Evolutionary conservation across 1,139 yeast genomes (phyloP).

Genomic region (Nakaseomyces kungkrabaensis): DNA sequence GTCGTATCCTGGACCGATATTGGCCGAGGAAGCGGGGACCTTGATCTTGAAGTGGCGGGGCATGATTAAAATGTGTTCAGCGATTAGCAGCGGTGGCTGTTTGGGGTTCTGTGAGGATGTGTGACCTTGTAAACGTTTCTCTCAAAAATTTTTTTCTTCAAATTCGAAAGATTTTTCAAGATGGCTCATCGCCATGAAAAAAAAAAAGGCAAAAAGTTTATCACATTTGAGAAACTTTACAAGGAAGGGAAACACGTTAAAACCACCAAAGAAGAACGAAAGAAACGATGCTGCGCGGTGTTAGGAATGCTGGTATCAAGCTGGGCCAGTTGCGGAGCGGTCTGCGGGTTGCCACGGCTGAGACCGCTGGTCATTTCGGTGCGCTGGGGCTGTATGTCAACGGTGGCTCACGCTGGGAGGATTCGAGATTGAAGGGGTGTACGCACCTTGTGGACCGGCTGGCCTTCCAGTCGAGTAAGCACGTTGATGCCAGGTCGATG

Average conservation of each 20-base stretch:
- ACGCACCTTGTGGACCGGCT: slow-evolving; percentile 79
- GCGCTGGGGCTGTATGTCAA: slow-evolving; percentile 84
- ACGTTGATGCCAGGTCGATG: slow-evolving; percentile 58
- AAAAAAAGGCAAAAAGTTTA: no score
- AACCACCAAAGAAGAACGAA: no score
- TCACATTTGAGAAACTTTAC: no score
- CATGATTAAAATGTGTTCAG: slow-evolving; percentile 16
- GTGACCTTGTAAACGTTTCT: no score
- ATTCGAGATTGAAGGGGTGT: slow-evolving; percentile 47
- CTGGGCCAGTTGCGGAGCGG: slow-evolving; percentile 55
- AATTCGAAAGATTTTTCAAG: no score
- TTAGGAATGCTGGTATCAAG: background rate
- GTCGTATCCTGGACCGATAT: slow-evolving; percentile 97
- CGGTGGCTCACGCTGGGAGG: slow-evolving; percentile 84
- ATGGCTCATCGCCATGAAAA: background rate
- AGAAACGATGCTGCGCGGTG: background rate
- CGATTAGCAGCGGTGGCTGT: no score
- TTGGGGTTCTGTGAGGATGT: no score
- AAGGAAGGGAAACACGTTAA: no score
- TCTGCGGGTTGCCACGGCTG: slow-evolving; percentile 70
- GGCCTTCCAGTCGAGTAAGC: slow-evolving; percentile 73
- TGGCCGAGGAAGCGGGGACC: slow-evolving; percentile 96
- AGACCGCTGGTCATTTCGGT: slow-evolving; percentile 82
- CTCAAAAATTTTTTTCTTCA: background rate
- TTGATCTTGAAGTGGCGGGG: slow-evolving; percentile 44